These are phyloP conservation scores for Pistacia vera DNA, from an alignment of 345 rosid genomes.

Conservation along the genomic window DNA sequence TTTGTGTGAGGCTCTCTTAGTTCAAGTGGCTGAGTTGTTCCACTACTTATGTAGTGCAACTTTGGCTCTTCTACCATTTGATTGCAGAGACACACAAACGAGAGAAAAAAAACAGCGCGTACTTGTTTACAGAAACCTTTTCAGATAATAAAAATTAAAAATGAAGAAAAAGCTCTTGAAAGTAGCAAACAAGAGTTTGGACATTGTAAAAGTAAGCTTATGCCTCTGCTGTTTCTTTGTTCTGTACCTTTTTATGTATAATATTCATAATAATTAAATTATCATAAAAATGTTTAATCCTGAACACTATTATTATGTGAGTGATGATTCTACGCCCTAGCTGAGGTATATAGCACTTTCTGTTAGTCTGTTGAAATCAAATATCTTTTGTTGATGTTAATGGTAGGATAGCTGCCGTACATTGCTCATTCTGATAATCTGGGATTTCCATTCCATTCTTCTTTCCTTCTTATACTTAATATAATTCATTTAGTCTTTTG, in stretches of 20 bases:
- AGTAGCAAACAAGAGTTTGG: background rate
- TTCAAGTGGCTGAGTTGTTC: background rate
- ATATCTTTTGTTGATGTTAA: background rate
- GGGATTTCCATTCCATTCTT: background rate
- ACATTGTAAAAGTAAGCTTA: background rate
- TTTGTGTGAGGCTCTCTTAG: background rate
- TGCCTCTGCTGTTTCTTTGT: background rate
- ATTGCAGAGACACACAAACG: background rate
- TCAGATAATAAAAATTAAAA: background rate
- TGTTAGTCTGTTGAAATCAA: background rate
- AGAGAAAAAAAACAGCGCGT: background rate
- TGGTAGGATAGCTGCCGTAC: background rate
- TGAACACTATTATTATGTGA: too few species aligned
- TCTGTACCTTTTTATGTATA: too few species aligned
- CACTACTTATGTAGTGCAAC: background rate
- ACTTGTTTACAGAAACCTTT: background rate
- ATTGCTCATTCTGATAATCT: background rate
- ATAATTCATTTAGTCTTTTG: background rate
- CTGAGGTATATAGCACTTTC: too few species aligned
- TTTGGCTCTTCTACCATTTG: background rate
- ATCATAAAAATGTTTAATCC: too few species aligned
- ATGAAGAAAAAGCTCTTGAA: background rate
- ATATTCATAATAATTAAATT: too few species aligned
- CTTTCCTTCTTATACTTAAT: background rate
- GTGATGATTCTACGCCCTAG: too few species aligned